Conservation (phyloP, 2,329 filamentous ascomycete genomes). For the Cercospora zeina region DNA sequence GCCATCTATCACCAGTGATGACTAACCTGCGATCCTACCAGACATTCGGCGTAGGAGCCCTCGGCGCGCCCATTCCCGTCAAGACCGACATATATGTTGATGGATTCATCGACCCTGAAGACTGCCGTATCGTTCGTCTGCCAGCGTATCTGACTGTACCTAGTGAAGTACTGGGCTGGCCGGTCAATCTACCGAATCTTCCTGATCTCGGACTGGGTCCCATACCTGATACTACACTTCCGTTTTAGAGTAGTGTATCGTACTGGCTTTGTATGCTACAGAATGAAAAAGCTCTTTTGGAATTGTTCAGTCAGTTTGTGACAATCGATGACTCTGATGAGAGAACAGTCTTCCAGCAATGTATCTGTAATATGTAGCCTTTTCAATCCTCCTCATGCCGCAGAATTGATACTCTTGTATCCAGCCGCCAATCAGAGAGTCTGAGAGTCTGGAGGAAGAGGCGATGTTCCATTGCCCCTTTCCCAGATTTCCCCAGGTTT, state of each 20-base stretch:
- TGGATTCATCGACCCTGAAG: background rate
- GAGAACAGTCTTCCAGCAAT: too few species aligned
- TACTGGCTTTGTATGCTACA: background rate
- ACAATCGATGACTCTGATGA: background rate
- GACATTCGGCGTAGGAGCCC: background rate
- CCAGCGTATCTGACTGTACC: background rate
- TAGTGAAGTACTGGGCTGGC: background rate
- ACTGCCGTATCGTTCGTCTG: background rate
- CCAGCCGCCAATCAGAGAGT: background rate
- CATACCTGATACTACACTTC: background rate
- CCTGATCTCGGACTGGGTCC: background rate
- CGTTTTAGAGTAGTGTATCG: background rate
- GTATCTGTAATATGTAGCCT: too few species aligned
- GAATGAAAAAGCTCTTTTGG: background rate
- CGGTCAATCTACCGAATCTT: background rate
- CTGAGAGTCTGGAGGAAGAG: background rate
- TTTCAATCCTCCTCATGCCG: too few species aligned
- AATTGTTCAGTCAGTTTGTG: background rate
- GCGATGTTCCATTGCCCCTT: background rate
- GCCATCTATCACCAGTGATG: background rate
- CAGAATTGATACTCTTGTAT: too few species aligned
- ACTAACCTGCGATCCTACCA: background rate
- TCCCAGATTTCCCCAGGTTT: background rate
- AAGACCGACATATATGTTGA: background rate
- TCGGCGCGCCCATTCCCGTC: background rate